Conservation (phyloP, 148 eudicot species). For the Linanthus parryae region DNA sequence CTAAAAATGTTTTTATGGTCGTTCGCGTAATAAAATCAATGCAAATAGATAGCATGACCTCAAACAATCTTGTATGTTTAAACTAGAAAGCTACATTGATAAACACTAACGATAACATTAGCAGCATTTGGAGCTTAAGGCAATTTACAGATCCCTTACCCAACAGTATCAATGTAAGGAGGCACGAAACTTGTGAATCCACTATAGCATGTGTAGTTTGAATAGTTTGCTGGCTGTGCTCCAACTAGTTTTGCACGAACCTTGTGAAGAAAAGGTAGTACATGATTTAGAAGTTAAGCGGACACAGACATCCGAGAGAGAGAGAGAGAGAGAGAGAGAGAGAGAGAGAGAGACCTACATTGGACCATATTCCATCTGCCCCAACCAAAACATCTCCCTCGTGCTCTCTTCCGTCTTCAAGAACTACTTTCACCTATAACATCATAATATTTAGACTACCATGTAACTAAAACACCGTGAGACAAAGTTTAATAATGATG, state of each 20-base stretch:
- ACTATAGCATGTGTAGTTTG: conserved; percentile 24
- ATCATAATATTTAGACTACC: not conserved
- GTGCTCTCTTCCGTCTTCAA: conserved; percentile 15
- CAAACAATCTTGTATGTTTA: no score
- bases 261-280: not conserved
- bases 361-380: conserved; percentile 23
- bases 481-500: not conserved
- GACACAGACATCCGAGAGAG: not conserved
- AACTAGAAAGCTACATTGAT: no score
- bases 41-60: no score
- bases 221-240: conserved; percentile 17
- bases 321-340: not conserved
- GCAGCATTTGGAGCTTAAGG: no score
- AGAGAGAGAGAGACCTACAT: not conserved
- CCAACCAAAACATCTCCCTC: conserved; percentile 21
- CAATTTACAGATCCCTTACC: no score
- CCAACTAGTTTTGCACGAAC: conserved; percentile 26
- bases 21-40: no score
- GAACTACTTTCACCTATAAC: conserved; percentile 14
- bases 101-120: no score
- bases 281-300: not conserved
- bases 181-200: conserved; percentile 15
- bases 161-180: conserved; percentile 9
- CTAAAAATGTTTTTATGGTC: no score
- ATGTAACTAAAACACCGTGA: not conserved